A percentile compares a stretch with the other conserved stretches of the same genome.
These are phyloP conservation scores for Elasticomyces elasticus DNA, from an alignment of 495 filamentous ascomycete species.

Conservation along the genomic window DNA sequence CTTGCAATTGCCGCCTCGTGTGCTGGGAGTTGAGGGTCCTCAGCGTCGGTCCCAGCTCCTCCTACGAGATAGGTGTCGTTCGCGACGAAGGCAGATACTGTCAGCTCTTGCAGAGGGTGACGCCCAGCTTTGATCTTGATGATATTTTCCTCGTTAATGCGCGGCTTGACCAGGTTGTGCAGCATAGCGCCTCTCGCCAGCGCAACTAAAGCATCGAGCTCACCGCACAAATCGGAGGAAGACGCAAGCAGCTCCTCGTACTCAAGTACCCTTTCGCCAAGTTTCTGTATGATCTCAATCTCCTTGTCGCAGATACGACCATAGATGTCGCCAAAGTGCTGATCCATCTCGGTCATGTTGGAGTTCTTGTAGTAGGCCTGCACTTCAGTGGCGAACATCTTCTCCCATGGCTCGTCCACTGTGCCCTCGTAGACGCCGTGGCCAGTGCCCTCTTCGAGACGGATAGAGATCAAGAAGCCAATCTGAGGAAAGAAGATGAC, in stretches of 20 bases:
- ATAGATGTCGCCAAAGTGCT: slow-evolving; percentile 74
- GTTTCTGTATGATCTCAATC: slow-evolving; percentile 75
- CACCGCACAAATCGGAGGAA: slow-evolving; percentile 69
- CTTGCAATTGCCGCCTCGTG: not conserved
- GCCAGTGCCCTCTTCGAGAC: slow-evolving; percentile 50
- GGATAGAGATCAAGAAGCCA: slow-evolving; percentile 76
- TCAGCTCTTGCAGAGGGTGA: slow-evolving; percentile 81
- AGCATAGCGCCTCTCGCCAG: slow-evolving; percentile 66
- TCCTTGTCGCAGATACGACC: slow-evolving; percentile 78
- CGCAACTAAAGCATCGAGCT: slow-evolving; percentile 69
- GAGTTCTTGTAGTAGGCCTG: slow-evolving; percentile 79
- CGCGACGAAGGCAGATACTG: slow-evolving; percentile 74
- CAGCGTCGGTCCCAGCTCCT: slow-evolving; percentile 37
- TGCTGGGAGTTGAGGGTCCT: not conserved
- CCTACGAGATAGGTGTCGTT: slow-evolving; percentile 67
- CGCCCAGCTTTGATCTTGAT: slow-evolving; percentile 73
- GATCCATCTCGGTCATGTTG: slow-evolving; percentile 75
- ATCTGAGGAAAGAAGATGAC: slow-evolving; percentile 84
- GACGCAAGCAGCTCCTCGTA: slow-evolving; percentile 56
- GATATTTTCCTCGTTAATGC: slow-evolving; percentile 60
- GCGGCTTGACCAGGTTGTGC: slow-evolving; percentile 62
- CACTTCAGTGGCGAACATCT: slow-evolving; percentile 63
- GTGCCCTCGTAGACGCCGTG: slow-evolving; percentile 56
- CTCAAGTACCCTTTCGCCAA: slow-evolving; percentile 61
- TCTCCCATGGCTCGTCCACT: slow-evolving; percentile 56